Evolutionary conservation across 257 asterid species (phyloP).

Genomic region (Anisodus tanguticus): DNA sequence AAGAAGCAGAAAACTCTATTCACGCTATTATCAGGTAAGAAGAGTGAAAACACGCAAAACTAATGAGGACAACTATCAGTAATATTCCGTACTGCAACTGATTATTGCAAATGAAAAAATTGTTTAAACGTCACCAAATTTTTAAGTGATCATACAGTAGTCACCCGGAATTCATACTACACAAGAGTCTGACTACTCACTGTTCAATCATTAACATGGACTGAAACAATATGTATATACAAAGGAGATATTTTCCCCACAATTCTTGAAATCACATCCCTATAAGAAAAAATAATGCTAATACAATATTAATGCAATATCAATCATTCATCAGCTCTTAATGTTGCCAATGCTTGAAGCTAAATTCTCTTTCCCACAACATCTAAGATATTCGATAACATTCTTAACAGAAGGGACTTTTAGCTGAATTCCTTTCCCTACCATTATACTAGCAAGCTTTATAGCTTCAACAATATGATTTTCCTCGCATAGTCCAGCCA

Average conservation of each 20-base stretch:
- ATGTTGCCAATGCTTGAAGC: constrained; percentile 40
- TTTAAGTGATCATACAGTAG: background rate
- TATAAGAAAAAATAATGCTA: no score
- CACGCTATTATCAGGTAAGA: background rate
- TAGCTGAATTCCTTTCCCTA: constrained; percentile 40
- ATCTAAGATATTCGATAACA: constrained; percentile 40
- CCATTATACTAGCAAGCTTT: constrained; percentile 50
- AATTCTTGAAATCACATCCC: no score
- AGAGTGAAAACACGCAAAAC: background rate
- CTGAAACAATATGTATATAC: background rate
- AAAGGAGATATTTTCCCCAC: background rate
- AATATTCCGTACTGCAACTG: background rate
- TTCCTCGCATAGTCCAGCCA: constrained; percentile 54
- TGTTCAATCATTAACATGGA: background rate
- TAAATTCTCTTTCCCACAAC: constrained; percentile 48
- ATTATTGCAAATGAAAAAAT: background rate
- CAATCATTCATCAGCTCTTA: constrained; percentile 16
- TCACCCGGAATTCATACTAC: background rate
- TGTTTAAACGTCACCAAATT: background rate
- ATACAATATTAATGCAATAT: no score
- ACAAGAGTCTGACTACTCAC: background rate
- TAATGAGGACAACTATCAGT: background rate
- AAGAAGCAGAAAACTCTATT: background rate
- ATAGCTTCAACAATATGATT: constrained; percentile 55
- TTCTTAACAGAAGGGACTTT: constrained; percentile 39